Evolutionary conservation across 2,329 filamentous ascomycete species (phyloP), one percentile per base, ranked within the genome.

Genomic region (Trichoderma hamatum): DNA sequence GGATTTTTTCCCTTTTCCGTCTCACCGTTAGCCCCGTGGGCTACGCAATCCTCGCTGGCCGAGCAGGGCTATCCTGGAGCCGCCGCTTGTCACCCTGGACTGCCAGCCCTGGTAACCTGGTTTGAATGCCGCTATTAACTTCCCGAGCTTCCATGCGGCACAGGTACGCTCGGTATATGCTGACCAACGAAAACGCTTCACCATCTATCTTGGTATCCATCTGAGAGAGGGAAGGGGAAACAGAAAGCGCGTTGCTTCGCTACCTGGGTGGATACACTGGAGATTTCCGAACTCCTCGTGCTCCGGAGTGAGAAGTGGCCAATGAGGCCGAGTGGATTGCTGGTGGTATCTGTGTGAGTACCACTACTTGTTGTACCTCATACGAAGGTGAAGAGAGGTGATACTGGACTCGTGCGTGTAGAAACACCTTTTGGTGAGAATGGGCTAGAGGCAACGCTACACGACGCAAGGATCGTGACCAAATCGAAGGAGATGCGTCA

Each of bases 91-190:
- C 64, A 67, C 49, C 55, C 64, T 66, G 39, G 63, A 36, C 63
- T 32, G 49, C 49, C 49, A 64, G 46, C 32, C 63, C 63, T 51
- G 54, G 54, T 55, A 67, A 39, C 24, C 43, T 54, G 30, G 49
- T 24, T 54, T 19, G 65, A 67, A 51, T 67, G 65, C 65, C 65
- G 56, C 65, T 54, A 39, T 61, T 67, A 67, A 67, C 65, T 61
- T 67, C 55, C 65, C 65, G 65, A 67, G 65, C 55, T 52, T 67
- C 55, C 55, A 67, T 21, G 65, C 55, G 51, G 63, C 63, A 66
- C 63, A 66, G 63, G 52, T 19, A 58, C 52, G 26, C 51, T 65
- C 62, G 32, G 51, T 34, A 65, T 36, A 56, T 65, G 52, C 62
- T 56, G 36, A 32, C 49, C 51, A 56, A 56, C 51, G 26, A 26